Conservation (phyloP, 2,329 filamentous ascomycete genomes). For the Ascochyta viciae-villosae region DNA sequence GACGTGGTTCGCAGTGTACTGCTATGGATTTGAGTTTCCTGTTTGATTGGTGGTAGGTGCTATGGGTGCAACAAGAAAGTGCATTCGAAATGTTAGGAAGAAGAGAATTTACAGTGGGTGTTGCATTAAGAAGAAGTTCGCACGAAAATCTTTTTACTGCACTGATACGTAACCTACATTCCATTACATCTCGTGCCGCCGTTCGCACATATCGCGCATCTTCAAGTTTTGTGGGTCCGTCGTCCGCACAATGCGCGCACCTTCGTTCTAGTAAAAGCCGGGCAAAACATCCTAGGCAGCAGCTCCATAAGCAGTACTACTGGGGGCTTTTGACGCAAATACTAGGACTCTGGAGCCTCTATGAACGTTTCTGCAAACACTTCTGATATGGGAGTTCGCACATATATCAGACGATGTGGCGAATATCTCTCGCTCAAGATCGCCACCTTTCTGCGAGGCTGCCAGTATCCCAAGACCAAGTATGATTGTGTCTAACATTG, state of each 20-base stretch:
- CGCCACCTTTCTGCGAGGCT: neutral
- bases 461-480: neutral
- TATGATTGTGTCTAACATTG: too few species aligned
- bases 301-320: too few species aligned
- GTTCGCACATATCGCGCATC: conserved; percentile 14
- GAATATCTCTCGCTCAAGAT: neutral
- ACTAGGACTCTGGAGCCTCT: neutral
- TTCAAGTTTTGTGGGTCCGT: neutral
- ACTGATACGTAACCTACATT: neutral
- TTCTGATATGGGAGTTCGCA: neutral
- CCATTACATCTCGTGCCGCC: neutral
- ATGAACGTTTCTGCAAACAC: neutral
- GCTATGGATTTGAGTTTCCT: conserved; percentile 7
- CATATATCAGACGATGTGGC: neutral
- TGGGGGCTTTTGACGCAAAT: neutral
- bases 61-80: neutral
- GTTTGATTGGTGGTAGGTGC: neutral
- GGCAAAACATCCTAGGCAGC: too few species aligned
- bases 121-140: neutral
- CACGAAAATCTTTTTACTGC: neutral
- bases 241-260: neutral
- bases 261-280: neutral
- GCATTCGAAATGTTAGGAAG: neutral
- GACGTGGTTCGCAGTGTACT: conserved; percentile 25
- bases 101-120: neutral